Base-by-base conservation (phyloP, 176 grass and related monocot genomes). In the Cocos nucifera region DNA sequence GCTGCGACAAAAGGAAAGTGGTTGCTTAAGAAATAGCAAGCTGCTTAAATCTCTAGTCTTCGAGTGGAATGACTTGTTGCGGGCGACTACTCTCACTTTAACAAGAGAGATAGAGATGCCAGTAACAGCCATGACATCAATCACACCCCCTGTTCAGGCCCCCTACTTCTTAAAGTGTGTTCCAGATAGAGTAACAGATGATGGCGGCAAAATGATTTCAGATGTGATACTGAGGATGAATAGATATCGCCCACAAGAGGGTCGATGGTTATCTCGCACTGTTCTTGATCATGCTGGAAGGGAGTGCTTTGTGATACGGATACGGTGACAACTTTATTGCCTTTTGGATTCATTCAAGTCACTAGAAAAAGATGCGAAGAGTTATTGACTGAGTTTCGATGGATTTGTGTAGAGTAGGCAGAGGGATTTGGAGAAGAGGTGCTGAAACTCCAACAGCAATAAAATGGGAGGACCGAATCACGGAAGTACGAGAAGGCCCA, bases 391-490 rank as follows among this genome's bases (percentile, higher is more conserved):
- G 25, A 19, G 55, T 12, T 44, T 56, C 39, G 18, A 24, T 22
- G 17, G 9, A 67, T 22, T 66, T 80, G 32, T 96, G 75, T 82
- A 96, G 92, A 82, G 60, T 96, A 90, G 92, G 92, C 57, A 90
- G 82, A 88, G 87, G 92, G 69, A 88, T 96, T 73, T 96, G 87
- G 92, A 69, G 81, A 54, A 85, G 92, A 73, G 80, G 92, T 58
- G 86, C 83, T 76, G 92, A 96, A 82, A 87, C 78, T 78, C 92
- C 87, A 6, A 64, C 70, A 63, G 74, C 78, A 2, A 77, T 96
- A 39, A 90, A 90, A 79, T 80, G 75, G 72, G 92, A 90, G 65
- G 87, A 96, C 15, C 87, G 87, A 66, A 77, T 73, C 66, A 87
- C 88, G 74, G 83, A 96, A 75, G 62, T 96, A 60, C 74, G 83